A percentile compares a stretch with the other conserved stretches of the same genome.
Conservation (phyloP, 2,329 filamentous ascomycete species). For the Aquanectria penicillioides region DNA sequence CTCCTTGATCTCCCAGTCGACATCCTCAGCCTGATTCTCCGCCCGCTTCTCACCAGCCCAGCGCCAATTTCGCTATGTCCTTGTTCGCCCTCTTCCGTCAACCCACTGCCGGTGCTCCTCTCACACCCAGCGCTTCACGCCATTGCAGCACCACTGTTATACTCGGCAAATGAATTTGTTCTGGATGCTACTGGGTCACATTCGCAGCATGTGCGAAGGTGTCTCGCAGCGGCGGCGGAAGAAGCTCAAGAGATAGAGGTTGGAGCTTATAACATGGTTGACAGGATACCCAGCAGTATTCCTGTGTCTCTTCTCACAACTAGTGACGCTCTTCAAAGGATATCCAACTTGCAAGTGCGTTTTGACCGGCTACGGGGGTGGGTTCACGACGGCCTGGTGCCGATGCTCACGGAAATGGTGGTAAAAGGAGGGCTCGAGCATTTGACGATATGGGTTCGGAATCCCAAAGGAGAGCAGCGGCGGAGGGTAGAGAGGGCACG, state of each 20-base stretch:
- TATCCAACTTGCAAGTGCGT: constrained; percentile 42
- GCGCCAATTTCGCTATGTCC: constrained; percentile 42
- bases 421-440: constrained; percentile 44
- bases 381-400: constrained; percentile 42
- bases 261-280: not conserved
- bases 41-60: constrained; percentile 41
- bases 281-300: not conserved
- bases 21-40: constrained; percentile 44
- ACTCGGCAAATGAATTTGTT: constrained; percentile 45
- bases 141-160: constrained; percentile 46
- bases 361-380: constrained; percentile 46
- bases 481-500: constrained; percentile 2
- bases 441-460: constrained; percentile 35
- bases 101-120: constrained; percentile 44
- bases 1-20: constrained; percentile 49
- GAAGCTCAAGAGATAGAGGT: constrained; percentile 27
- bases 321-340: constrained; percentile 37
- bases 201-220: constrained; percentile 40
- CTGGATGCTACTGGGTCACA: constrained; percentile 43
- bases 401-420: constrained; percentile 45
- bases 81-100: constrained; percentile 36
- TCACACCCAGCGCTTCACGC: constrained; percentile 46
- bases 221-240: constrained; percentile 31
- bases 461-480: constrained; percentile 14
- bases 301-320: constrained; percentile 36